A percentile compares a stretch with the other conserved stretches of the same genome.
Conservation (phyloP, 1,284 basidiomycete genomes). For the Ceratobasidium sp. region DNA sequence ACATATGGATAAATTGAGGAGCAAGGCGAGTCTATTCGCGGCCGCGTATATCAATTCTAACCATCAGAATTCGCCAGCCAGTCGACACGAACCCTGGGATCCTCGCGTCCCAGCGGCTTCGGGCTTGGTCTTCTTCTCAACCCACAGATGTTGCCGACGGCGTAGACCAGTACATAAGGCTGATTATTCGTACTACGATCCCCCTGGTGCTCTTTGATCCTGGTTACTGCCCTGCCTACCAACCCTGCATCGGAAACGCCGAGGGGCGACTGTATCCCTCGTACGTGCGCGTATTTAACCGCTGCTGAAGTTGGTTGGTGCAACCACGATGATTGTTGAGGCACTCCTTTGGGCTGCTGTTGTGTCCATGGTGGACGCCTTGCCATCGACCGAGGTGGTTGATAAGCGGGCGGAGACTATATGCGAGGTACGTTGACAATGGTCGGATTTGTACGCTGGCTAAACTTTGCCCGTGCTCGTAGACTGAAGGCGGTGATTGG, state of each 20-base stretch:
- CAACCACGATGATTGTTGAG: slow-evolving; percentile 17
- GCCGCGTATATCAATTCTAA: not conserved
- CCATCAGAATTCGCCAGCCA: not conserved
- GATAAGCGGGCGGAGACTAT: not conserved
- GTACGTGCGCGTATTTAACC: not conserved
- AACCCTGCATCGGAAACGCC: slow-evolving; percentile 19
- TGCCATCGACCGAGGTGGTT: slow-evolving; percentile 1
- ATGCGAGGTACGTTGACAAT: slow-evolving; percentile 25
- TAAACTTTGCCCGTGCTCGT: not conserved
- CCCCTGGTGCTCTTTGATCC: not conserved
- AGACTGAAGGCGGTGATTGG: not conserved
- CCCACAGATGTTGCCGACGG: not conserved
- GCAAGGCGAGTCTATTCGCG: no score
- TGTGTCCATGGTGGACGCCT: not conserved
- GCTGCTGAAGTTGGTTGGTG: not conserved
- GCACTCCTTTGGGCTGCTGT: not conserved
- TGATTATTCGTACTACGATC: not conserved
- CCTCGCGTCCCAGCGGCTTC: no score
- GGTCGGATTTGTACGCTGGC: not conserved
- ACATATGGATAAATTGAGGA: no score
- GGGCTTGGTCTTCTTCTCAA: not conserved
- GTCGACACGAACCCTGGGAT: not conserved
- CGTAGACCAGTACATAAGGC: not conserved
- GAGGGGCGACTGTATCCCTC: not conserved
- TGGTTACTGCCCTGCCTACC: slow-evolving; percentile 2